These are phyloP conservation scores for Fusarium duplospermum DNA, from an alignment of 2,329 filamentous ascomycete species.

Conservation along the genomic window DNA sequence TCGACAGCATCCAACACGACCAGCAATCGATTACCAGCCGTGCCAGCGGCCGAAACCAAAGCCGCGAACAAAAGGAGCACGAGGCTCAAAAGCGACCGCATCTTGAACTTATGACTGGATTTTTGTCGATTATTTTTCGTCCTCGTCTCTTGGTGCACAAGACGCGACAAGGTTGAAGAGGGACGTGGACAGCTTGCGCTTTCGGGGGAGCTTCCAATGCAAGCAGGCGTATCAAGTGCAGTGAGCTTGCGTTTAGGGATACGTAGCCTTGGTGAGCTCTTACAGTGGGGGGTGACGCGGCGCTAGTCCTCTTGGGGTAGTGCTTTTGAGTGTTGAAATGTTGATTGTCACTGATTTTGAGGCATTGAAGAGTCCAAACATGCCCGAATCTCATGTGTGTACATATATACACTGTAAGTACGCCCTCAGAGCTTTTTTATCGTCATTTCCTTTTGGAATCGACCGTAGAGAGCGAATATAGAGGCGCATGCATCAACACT, in stretches of 20 bases:
- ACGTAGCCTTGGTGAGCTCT: slow-evolving; percentile 49
- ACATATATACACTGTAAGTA: neutral
- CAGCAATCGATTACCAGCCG: slow-evolving; percentile 81
- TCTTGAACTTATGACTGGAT: slow-evolving; percentile 49
- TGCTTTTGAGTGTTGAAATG: neutral
- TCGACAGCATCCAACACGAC: slow-evolving; percentile 86
- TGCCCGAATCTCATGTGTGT: neutral
- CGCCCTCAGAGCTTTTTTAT: too few relatives aligned
- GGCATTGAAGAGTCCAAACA: neutral
- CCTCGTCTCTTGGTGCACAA: slow-evolving; percentile 9
- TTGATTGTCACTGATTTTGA: neutral
- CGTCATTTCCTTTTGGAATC: neutral
- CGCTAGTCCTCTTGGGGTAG: slow-evolving; percentile 25
- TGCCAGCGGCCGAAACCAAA: slow-evolving; percentile 80
- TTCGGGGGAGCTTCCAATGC: slow-evolving; percentile 36
- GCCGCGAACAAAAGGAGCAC: slow-evolving; percentile 74
- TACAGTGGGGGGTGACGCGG: slow-evolving; percentile 17
- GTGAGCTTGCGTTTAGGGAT: slow-evolving; percentile 50
- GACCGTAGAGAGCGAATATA: neutral
- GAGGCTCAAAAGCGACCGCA: slow-evolving; percentile 81
- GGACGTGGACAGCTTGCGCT: slow-evolving; percentile 42
- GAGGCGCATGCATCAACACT: neutral
- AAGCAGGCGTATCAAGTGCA: neutral
- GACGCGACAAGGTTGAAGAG: slow-evolving; percentile 22
- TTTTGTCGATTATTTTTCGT: slow-evolving; percentile 12